Base-by-base conservation (phyloP, 805 yeast genomes). In the Monosporozyma siamensis region DNA sequence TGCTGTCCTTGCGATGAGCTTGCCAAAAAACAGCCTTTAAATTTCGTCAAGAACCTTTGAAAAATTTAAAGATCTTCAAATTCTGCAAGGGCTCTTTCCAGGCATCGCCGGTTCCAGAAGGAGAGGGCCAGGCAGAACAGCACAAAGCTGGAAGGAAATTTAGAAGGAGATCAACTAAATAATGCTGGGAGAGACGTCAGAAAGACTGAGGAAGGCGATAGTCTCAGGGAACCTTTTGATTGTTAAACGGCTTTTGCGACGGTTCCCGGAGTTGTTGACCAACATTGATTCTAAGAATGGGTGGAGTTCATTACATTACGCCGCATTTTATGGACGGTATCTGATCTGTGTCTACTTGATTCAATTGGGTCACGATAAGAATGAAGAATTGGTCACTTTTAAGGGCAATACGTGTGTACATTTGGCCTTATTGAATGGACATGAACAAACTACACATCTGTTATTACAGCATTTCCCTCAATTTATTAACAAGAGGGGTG, bases 281-380 rank as follows among this genome's bases (percentile, higher is more conserved):
- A 82, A 84, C 55, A 67, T 78, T 20, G 83, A 87, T 55, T 74
- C 87, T 4, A 24, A 56, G 18, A 77, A 80, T 54, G 95, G 95
- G 2, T 86, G 95, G 95, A 71, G 83, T 12, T 79, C 82, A 30
- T 65, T 86, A 38, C 95, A 86, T 58, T 84, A 85, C 59, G 88
- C 95, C 0, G 78, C 90, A 4, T 81, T 58, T 52, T 65, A 81
- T 53, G 92, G 94, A 34, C 72, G 80, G 47, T 80, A 79, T 52
- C 71, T 81, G 42, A 70, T 84, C 11, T 81, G 88, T 59, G 81
- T 70, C 25, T 69, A 67, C 49, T 62, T 81, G 38, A 68, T 80
- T 14, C 70, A 71, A 25, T 58, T 69, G 31, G 82, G 82, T 4
- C 81, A 77, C 49, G 83, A 77, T 49, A 61, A 61, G 26, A 55